Evolutionary conservation across 2,329 filamentous ascomycete species (phyloP).

Genomic region (Alternaria sp.): DNA sequence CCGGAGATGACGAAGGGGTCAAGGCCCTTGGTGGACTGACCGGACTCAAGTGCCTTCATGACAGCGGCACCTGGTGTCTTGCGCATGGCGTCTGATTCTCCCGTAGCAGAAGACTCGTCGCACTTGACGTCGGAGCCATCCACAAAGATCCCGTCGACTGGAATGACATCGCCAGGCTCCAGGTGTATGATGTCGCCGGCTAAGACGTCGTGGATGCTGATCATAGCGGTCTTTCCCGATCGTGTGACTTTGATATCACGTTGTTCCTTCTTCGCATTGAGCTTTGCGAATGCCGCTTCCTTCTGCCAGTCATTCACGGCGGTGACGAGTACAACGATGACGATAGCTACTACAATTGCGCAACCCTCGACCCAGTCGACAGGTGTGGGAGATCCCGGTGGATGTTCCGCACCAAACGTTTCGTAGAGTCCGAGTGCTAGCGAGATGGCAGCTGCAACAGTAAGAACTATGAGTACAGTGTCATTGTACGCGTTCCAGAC

Average conservation of each 20-base stretch:
- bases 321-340: constrained; percentile 47
- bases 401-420: constrained; percentile 59
- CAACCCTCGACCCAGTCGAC: constrained; percentile 50
- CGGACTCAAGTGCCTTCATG: constrained; percentile 61
- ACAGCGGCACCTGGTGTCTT: constrained; percentile 68
- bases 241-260: constrained; percentile 57
- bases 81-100: constrained; percentile 73
- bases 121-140: constrained; percentile 70
- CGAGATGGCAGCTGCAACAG: constrained; percentile 71
- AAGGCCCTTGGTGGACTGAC: constrained; percentile 57
- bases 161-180: constrained; percentile 71
- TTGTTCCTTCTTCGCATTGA: constrained; percentile 47
- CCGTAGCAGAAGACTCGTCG: constrained; percentile 75
- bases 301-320: constrained; percentile 49
- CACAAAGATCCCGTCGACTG: constrained; percentile 73
- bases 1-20: constrained; percentile 70
- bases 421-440: constrained; percentile 74
- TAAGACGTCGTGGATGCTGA: constrained; percentile 65
- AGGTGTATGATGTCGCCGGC: constrained; percentile 74
- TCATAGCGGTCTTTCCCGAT: constrained; percentile 67
- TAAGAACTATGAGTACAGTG: constrained; percentile 73
- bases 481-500: constrained; percentile 77
- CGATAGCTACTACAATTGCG: constrained; percentile 47
- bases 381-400: constrained; percentile 49
- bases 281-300: constrained; percentile 42